Evolutionary conservation across 2,329 filamentous ascomycete genomes (phyloP).

Genomic region (Venturia oleaginea): DNA sequence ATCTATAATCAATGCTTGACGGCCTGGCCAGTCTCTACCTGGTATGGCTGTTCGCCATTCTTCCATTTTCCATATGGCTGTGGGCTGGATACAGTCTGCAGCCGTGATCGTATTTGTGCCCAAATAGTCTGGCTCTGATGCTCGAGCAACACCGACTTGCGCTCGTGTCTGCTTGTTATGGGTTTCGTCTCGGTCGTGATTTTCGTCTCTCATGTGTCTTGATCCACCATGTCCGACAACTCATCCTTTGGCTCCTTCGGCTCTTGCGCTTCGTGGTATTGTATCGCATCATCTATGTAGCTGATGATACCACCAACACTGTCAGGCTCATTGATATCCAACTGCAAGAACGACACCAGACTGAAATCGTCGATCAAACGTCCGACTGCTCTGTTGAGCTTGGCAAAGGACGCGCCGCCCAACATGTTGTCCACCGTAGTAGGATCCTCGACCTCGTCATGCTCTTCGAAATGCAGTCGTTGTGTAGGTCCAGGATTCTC

Average conservation of each 20-base stretch:
- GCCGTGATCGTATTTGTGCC: background rate
- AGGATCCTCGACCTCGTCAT: constrained; percentile 43
- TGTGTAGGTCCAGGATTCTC: constrained; percentile 56
- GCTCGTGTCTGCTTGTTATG: background rate
- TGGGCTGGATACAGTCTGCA: background rate
- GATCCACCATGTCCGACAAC: constrained; percentile 1
- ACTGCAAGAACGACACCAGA: constrained; percentile 90
- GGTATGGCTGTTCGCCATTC: background rate
- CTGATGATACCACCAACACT: constrained; percentile 77
- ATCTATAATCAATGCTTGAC: background rate
- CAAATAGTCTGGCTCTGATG: background rate
- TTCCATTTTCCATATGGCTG: background rate
- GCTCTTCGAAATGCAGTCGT: constrained; percentile 24
- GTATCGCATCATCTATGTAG: constrained; percentile 90
- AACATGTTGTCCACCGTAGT: constrained; percentile 61
- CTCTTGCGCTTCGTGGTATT: constrained; percentile 89
- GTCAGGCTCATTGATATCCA: constrained; percentile 86
- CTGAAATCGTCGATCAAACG: constrained; percentile 93
- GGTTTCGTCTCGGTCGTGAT: background rate
- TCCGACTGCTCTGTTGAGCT: constrained; percentile 79
- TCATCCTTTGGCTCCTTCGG: constrained; percentile 63
- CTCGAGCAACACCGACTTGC: background rate
- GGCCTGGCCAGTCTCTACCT: background rate
- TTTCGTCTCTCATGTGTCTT: background rate
- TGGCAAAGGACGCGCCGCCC: constrained; percentile 71